These are phyloP conservation scores for Sugiyamaella grinbergsii DNA, from an alignment of 1,139 yeast species.

Conservation along the genomic window DNA sequence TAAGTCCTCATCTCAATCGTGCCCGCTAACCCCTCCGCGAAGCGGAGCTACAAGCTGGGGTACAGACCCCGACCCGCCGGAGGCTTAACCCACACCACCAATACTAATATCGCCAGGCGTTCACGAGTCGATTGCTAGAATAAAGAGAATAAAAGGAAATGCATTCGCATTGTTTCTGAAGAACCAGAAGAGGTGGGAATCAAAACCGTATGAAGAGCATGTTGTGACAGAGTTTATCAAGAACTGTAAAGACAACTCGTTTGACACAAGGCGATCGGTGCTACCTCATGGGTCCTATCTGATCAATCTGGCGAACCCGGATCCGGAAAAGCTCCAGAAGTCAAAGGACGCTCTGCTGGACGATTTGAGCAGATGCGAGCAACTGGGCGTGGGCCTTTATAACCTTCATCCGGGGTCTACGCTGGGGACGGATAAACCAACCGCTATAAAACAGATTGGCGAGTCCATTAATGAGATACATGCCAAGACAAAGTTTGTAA, in stretches of 20 bases:
- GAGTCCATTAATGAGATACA: conserved; percentile 78
- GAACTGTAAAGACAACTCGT: conserved; percentile 62
- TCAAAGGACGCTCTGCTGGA: conserved; percentile 81
- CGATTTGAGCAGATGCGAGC: conserved; percentile 85
- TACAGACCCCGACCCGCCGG: not conserved
- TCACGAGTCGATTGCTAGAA: conserved; percentile 60
- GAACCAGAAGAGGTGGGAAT: conserved; percentile 88
- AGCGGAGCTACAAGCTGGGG: too few species aligned
- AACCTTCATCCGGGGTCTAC: conserved; percentile 96
- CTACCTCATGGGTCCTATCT: conserved; percentile 95
- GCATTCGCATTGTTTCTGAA: conserved; percentile 89
- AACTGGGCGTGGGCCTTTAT: conserved; percentile 77
- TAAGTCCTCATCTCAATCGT: conserved; percentile 18
- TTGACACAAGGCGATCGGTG: conserved; percentile 73
- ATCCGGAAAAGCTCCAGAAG: conserved; percentile 70
- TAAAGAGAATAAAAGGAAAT: conserved; percentile 46
- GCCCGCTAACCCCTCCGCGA: too few species aligned
- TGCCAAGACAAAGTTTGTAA: conserved; percentile 70
- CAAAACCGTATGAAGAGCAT: conserved; percentile 70
- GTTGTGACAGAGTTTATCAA: conserved; percentile 67
- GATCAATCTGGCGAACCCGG: conserved; percentile 91
- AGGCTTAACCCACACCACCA: too few species aligned
- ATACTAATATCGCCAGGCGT: conserved; percentile 50
- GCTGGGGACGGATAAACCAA: conserved; percentile 61
- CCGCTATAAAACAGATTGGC: conserved; percentile 70